These are phyloP conservation scores for Pestalotiopsis sp. DNA, from an alignment of 2,329 filamentous ascomycete species.

Conservation along the genomic window DNA sequence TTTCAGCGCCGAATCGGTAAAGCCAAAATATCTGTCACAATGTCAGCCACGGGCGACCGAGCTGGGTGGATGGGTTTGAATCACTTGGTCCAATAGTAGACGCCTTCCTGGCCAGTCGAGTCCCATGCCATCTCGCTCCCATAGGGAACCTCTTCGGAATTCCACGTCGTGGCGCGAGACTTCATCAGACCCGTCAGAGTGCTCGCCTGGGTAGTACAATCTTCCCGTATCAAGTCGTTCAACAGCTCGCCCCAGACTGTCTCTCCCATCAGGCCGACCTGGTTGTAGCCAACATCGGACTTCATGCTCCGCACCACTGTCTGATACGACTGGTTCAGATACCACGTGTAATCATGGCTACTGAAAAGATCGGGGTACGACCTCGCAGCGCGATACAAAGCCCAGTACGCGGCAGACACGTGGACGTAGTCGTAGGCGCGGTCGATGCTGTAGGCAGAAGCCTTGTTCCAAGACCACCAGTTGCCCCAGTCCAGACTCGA, in stretches of 20 bases:
- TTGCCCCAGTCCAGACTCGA: conserved; percentile 44
- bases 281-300: conserved; percentile 41
- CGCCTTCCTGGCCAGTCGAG: conserved; percentile 60
- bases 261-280: conserved; percentile 59
- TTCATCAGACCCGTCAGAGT: conserved; percentile 47
- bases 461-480: conserved; percentile 53
- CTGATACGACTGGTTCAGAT: conserved; percentile 52
- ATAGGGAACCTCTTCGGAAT: conserved; percentile 51
- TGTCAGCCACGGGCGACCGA: neutral
- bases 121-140: conserved; percentile 66
- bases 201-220: conserved; percentile 36
- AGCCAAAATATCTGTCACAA: conserved; percentile 46
- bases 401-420: conserved; percentile 56
- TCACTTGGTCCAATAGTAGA: conserved; percentile 58
- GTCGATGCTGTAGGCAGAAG: conserved; percentile 43
- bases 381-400: conserved; percentile 54
- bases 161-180: conserved; percentile 48
- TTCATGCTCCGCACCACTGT: conserved; percentile 44
- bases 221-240: conserved; percentile 49
- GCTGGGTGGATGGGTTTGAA: neutral
- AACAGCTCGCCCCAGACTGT: conserved; percentile 56
- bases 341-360: conserved; percentile 50
- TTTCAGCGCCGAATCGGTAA: conserved; percentile 44
- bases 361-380: conserved; percentile 45
- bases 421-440: conserved; percentile 63